Evolutionary conservation across 2,329 filamentous ascomycete species (phyloP), one percentile per base, ranked within the genome.

Genomic region (Talaromyces albobiverticillius): DNA sequence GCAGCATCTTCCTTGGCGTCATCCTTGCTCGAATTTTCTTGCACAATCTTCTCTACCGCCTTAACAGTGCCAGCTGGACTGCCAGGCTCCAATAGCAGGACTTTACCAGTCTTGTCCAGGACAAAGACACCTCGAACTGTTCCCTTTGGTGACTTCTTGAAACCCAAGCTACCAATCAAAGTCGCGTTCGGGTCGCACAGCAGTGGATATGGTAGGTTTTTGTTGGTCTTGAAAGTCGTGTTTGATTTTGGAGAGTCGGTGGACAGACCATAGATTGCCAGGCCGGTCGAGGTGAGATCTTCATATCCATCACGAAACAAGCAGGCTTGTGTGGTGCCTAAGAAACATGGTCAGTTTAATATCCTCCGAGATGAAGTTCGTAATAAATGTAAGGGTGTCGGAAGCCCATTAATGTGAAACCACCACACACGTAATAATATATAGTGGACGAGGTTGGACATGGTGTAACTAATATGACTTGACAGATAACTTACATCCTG

Each of bases 241-340:
- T 99, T 99, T 65, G 90, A 85, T 76, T 94, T 95, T 65, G 90
- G 85, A 46, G 86, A 88, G 76, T 97, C 94, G 62, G 83, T 83
- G 58, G 89, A 95, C 48, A 99, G 85, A 53, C 94, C 94, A 71
- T 90, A 97, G 75, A 99, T 90, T 67, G 86, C 81, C 57, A 95
- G 83, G 8, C 93, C 93, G 53, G 84, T 87, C 25, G 84, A 81
- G 10, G 88, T 93, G 52, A 97, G 81, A 48, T 86, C 78, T 45
- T 80, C 76, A 75, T 95, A 90, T 22, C 84, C 81, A 79, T 97
- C 92, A 67, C 94, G 88, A 82, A 99, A 97, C 62, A 93, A 79
- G 75, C 92, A 96, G 59, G 82, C 94, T 80, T 99, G 94, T 56
- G 81, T 94, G 54, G 91, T 97, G 80, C 93, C 92, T 96, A 58